A percentile compares a stretch with the other conserved stretches of the same genome.
Evolutionary conservation across 805 yeast species (phyloP).

Genomic region (Pichia heedii): DNA sequence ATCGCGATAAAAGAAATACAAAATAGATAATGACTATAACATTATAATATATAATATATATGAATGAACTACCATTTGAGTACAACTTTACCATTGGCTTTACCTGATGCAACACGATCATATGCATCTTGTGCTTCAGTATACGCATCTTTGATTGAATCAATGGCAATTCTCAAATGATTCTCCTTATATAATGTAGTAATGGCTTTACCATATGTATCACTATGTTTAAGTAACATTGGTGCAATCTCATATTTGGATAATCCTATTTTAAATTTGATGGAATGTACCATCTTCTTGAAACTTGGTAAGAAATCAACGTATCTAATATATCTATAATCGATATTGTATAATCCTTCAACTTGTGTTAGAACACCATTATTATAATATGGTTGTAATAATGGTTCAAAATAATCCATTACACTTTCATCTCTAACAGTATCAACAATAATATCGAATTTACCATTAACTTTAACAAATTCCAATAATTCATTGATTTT

Average conservation of each 20-base stretch:
- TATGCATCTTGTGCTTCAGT: constrained; percentile 43
- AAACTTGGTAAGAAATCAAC: constrained; percentile 19
- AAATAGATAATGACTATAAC: too few relatives aligned
- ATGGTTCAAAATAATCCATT: constrained; percentile 23
- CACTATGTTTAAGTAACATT: constrained; percentile 4
- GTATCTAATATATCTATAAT: constrained; percentile 23
- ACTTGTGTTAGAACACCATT: constrained; percentile 45
- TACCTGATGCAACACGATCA: constrained; percentile 36
- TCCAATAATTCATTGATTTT: constrained; percentile 28
- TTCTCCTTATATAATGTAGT: constrained; percentile 38
- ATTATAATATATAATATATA: too few relatives aligned
- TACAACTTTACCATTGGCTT: constrained; percentile 64
- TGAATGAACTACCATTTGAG: neutral
- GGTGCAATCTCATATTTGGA: neutral
- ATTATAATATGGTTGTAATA: constrained; percentile 37
- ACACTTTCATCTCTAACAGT: constrained; percentile 52
- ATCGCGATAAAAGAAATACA: neutral
- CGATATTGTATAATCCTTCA: constrained; percentile 43
- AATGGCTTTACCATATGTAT: constrained; percentile 25
- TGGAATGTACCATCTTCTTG: constrained; percentile 9
- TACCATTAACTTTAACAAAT: constrained; percentile 29
- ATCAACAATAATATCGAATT: constrained; percentile 59
- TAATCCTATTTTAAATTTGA: constrained; percentile 1
- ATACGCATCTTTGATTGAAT: constrained; percentile 41
- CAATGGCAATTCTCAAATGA: constrained; percentile 39